Conservation (phyloP, 805 yeast species). For the Pichia membranifaciens region DNA sequence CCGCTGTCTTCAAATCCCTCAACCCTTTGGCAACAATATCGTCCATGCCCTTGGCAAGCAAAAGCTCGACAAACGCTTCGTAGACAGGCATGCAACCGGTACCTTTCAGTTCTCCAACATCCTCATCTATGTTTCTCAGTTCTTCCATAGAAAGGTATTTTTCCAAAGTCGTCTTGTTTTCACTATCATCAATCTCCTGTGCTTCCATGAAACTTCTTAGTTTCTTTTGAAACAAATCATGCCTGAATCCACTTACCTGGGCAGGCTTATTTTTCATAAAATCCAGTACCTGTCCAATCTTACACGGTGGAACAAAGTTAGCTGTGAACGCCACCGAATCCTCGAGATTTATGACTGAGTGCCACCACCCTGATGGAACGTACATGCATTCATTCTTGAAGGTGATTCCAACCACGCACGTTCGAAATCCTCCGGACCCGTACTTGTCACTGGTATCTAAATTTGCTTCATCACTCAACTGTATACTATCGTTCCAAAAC, state of each 20-base stretch:
- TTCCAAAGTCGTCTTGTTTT: conserved; percentile 13
- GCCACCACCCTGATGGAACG: conserved; percentile 99
- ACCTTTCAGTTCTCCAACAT: conserved; percentile 50
- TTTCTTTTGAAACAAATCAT: conserved; percentile 41
- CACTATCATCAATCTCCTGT: conserved; percentile 10
- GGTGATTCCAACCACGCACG: conserved; percentile 65
- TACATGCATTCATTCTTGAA: conserved; percentile 79
- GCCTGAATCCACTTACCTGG: conserved; percentile 78
- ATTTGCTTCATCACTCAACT: conserved; percentile 36
- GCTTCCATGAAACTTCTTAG: conserved; percentile 28
- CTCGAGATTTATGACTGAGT: conserved; percentile 77
- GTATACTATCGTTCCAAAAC: conserved; percentile 63
- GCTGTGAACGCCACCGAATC: conserved; percentile 85
- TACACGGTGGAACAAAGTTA: conserved; percentile 71
- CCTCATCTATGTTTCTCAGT: conserved; percentile 41
- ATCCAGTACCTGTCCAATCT: conserved; percentile 53
- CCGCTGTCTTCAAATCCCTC: conserved; percentile 24
- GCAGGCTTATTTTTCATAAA: conserved; percentile 61
- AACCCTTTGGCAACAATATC: conserved; percentile 33
- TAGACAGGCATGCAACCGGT: conserved; percentile 45
- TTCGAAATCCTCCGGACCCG: conserved; percentile 18
- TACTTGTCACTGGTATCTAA: conserved; percentile 14
- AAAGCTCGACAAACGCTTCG: conserved; percentile 51
- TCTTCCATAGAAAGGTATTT: conserved; percentile 12
- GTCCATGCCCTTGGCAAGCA: conserved; percentile 36